Evolutionary conservation across 1,284 basidiomycete genomes (phyloP), one percentile per base, ranked within the genome.

Genomic region (Melampsora americana): DNA sequence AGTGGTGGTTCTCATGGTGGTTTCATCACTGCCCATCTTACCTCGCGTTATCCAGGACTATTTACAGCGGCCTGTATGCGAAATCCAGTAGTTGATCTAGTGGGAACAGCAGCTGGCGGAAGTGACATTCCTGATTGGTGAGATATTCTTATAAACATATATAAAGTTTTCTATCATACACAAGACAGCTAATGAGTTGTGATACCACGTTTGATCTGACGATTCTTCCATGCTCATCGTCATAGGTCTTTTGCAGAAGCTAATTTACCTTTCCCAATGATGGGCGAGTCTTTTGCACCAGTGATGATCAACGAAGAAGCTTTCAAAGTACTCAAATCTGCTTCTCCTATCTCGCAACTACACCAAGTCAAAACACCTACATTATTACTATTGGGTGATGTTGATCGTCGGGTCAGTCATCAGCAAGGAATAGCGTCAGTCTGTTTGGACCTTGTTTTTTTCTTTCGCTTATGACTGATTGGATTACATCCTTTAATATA

Each of bases 51-150:
- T 79, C 89, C 89, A 0, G 85, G 86, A 42, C 80, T 86, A 30
- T 91, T 89, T 82, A 86, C 85, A 11, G 89, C 88, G 0, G 87
- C 87, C 0, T 85, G 87, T 48, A 79, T 90, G 68, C 86, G 88
- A 61, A 92, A 92, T 79, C 90, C 90, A 0, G 90, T 91, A 74
- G 88, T 88, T 65, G 87, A 87, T 12, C 84, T 84, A 0, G 67
- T 77, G 5, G 87, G 87, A 6, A 86, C 88, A 56, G 83, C 88
- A 28, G 76, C 78, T 23, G 83, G 86, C 0, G 84, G 84, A 62
- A 87, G 86, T 0, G 90, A 92, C 79, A 91, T 91, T 56, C 87
- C 88, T 2, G 90, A 91, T 79, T 91, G 90, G 90, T 86, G 66
- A 67, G 80, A 68, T 12, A 26, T 23, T n/a, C 1, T 35, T 61